Evolutionary conservation across 2,329 filamentous ascomycete genomes (phyloP), one percentile per base, ranked within the genome.

Genomic region (Rachicladosporium sp.): DNA sequence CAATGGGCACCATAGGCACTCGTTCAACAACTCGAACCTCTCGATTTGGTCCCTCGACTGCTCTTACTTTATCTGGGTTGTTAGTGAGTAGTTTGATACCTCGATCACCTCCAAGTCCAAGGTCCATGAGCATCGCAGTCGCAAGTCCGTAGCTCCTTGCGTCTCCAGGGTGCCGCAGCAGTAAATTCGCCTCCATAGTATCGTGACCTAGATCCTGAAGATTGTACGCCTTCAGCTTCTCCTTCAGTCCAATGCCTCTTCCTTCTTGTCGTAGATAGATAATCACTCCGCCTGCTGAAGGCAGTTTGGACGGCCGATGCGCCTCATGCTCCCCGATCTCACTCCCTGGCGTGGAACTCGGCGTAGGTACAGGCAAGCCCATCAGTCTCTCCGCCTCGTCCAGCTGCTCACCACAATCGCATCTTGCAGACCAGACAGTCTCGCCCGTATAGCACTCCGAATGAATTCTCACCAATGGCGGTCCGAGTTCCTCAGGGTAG

Each of bases 371-470:
- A 13, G 55, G 55, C 13, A 57, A 37, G 11, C 50, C 81, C 91
- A 98, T 98, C 2, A 98, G 67, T 19, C 91, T 75, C 1, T 89
- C 91, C 1, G 91, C 91, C 66, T 98, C 91, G 60, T 98, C 91
- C 2, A 98, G 73, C 60, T 98, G 91, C 64, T 98, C 91, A 41
- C 91, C 91, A 60, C 91, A 98, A 64, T 98, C 91, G 65, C 91
- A 98, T 21, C 91, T 79, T 29, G 91, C 89, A 6, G 88, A 95
- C 91, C 91, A 96, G 1, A 93, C 91, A 1, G 91, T 98, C 68
- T 98, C 91, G 43, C 91, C 91, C 0, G 91, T 98, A 62, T 98
- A 98, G 65, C 91, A 98, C 63, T 98, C 91, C 3, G 85, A 93
- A 61, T 98, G 91, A 56, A 98, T 98, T 42, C 91, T 76, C 35